A percentile compares a stretch with the other conserved stretches of the same genome.
Conservation (phyloP, 805 yeast species). For the Metschnikowia similis region DNA sequence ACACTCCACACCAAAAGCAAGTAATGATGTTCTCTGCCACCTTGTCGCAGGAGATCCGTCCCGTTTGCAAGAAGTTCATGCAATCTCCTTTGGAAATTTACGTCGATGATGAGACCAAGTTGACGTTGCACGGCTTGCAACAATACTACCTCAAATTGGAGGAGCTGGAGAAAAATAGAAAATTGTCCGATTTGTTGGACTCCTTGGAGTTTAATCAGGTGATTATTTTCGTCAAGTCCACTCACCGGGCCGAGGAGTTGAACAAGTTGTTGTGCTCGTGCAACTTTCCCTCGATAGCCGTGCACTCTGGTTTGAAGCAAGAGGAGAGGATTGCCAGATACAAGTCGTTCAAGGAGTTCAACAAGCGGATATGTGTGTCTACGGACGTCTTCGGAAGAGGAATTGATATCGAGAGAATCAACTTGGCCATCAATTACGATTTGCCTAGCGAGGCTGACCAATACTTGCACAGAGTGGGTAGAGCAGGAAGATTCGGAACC, state of each 20-base stretch:
- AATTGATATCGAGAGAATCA: conserved; percentile 98
- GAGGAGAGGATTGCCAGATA: conserved; percentile 97
- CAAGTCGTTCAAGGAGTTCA: conserved; percentile 94
- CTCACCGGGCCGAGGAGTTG: conserved; percentile 87
- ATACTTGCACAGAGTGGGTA: conserved; percentile 97
- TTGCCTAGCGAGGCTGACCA: conserved; percentile 96
- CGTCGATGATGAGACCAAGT: conserved; percentile 96
- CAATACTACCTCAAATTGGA: conserved; percentile 88
- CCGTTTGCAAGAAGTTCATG: conserved; percentile 96
- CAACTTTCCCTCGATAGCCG: conserved; percentile 95
- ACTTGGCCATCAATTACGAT: conserved; percentile 96
- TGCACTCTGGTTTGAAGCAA: conserved; percentile 92
- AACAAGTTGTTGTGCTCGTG: conserved; percentile 85
- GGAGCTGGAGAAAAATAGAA: conserved; percentile 90
- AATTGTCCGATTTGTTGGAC: conserved; percentile 87
- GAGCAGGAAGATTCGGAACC: conserved; percentile 99
- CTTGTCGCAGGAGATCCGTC: conserved; percentile 87
- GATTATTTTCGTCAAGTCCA: conserved; percentile 89
- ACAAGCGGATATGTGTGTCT: conserved; percentile 97
- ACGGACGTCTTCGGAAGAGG: conserved; percentile 99
- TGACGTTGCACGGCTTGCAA: conserved; percentile 96
- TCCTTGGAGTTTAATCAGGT: conserved; percentile 97
- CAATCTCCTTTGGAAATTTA: conserved; percentile 96
- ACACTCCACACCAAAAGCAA: conserved; percentile 97
- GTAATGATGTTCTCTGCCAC: conserved; percentile 99